Evolutionary conservation across 768 basidiomycete species (phyloP), one percentile per base, ranked within the genome.

Genomic region (Sarcodon sp.): DNA sequence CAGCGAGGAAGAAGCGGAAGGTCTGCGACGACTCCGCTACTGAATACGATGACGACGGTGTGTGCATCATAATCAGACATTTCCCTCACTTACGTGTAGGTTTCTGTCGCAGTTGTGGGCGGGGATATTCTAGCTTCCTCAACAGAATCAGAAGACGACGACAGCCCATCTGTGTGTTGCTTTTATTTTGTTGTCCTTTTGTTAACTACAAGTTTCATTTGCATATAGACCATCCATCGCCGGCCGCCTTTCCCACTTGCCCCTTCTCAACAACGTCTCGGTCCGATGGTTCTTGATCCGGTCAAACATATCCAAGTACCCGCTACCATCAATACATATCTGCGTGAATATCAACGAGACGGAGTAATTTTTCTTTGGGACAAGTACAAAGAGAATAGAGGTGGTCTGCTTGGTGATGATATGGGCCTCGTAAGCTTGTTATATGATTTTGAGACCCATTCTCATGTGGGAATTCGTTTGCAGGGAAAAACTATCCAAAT

Each of bases 401-500:
- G 94, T 0, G 93, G 84, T 0, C 60, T 97, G 9, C 71, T 98
- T 4, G 94, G 94, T 5, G 94, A 98, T 60, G 94, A 98, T 58
- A 98, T 98, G 94, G 94, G 90, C 54, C 68, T 83, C 52, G 80
- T 81, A 53, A 21, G 62, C 63, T 31, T 4, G 7, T n/a, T 47
- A 41, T 12, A 21, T 16, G 9, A 47, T 10, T 11, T 45, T 16
- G 13, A 41, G 39, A 13, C 6, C 13, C 13, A 4, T 27, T 41
- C 39, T 16, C 51, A 47, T 32, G 6, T 15, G 15, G 27, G 15
- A n/a, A 15, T 45, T 45, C 13, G 6, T 32, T 31, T 41, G 21
- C 45, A 50, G 47, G 94, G 84, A 3, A 98, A 98, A 74, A 98
- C 94, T 0, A 91, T 97, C 16, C 94, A 98, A 62, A 83, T 91